Conservation (phyloP, 768 basidiomycete genomes). For the Epithele typhae region DNA sequence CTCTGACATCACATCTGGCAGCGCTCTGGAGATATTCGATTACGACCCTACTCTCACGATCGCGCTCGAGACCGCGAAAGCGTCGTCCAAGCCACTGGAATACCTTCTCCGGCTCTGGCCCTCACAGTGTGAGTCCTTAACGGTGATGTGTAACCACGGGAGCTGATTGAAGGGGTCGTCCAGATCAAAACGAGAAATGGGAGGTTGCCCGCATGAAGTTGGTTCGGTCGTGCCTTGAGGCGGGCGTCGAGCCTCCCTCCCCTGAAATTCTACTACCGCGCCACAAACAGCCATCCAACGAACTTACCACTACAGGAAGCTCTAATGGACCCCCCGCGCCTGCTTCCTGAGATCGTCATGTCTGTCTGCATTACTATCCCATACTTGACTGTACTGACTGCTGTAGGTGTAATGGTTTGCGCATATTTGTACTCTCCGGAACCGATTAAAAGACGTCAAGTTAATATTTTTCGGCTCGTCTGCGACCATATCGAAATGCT, state of each 20-base stretch:
- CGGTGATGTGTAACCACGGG: neutral
- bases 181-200: conserved; percentile 53
- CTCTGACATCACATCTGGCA: conserved; percentile 16
- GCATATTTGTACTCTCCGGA: no score
- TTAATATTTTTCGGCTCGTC: no score
- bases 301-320: no score
- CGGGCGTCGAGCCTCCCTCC: conserved; percentile 38
- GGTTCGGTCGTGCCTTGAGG: conserved; percentile 39
- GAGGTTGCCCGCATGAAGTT: conserved; percentile 42
- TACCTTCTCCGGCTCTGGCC: conserved; percentile 62
- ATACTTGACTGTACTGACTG: no score
- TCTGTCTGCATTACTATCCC: no score
- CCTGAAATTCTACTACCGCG: neutral
- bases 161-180: no score
- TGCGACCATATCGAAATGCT: no score
- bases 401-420: no score
- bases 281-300: no score
- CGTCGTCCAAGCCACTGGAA: conserved; percentile 52
- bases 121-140: conserved; percentile 41
- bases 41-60: conserved; percentile 51
- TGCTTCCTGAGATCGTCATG: no score
- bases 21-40: conserved; percentile 54
- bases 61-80: conserved; percentile 57
- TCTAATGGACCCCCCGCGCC: no score
- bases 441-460: no score